phyloP scores from a whole-genome alignment of 2,329 filamentous ascomycete genomes.

The Fusarium albosuccineum region DNA sequence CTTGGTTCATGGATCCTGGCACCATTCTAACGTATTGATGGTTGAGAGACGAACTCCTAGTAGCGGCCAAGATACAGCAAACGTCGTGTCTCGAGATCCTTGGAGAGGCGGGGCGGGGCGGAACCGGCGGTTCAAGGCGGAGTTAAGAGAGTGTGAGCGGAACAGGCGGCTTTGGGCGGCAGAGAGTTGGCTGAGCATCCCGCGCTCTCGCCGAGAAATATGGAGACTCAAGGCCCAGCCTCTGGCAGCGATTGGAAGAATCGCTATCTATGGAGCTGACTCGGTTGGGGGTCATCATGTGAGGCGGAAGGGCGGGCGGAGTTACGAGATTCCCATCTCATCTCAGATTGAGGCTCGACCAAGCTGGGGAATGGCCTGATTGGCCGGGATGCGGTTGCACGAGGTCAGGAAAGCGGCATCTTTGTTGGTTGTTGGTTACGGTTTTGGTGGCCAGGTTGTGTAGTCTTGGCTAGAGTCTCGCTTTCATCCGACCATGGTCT shows the following conservation, averaged over 20 bases:
- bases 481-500: neutral
- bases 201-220: neutral
- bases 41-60: neutral
- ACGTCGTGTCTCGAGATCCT: no score
- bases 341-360: neutral
- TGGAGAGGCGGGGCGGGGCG: conserved; percentile 1
- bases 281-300: conserved; percentile 16
- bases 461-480: neutral
- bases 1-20: no score
- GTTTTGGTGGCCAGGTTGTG: neutral
- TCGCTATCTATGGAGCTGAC: conserved; percentile 10
- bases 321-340: neutral
- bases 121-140: conserved; percentile 21
- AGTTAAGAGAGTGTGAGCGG: conserved; percentile 18
- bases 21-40: no score
- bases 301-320: conserved; percentile 6
- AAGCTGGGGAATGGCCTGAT: conserved; percentile 5
- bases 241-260: conserved; percentile 2
- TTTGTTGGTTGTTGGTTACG: conserved; percentile 1
- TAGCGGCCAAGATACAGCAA: conserved; percentile 2
- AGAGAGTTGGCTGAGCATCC: neutral
- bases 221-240: neutral
- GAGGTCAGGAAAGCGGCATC: neutral
- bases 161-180: conserved; percentile 29
- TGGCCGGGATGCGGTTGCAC: conserved; percentile 4